Conservation (phyloP, 2,329 filamentous ascomycete species). For the Trichoderma pleuroti region DNA sequence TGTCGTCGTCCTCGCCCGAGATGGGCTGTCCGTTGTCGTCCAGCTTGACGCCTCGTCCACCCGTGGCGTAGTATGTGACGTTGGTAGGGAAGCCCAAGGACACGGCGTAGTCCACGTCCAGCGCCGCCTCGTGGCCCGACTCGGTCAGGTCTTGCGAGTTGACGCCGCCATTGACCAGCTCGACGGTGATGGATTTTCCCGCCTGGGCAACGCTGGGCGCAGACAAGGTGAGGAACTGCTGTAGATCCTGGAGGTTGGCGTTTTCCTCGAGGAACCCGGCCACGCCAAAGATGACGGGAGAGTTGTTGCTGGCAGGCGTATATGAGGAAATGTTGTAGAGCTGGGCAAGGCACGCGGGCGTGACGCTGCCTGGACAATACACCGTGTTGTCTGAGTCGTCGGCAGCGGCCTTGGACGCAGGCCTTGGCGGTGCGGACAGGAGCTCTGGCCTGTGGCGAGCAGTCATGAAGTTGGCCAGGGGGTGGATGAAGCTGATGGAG, state of each 20-base stretch:
- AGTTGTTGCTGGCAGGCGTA: constrained; percentile 27
- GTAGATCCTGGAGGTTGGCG: constrained; percentile 42
- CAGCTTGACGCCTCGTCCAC: constrained; percentile 43
- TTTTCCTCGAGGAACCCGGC: constrained; percentile 50
- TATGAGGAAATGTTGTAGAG: constrained; percentile 45
- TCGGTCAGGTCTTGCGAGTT: constrained; percentile 39
- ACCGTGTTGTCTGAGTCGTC: not conserved
- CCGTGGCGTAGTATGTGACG: constrained; percentile 44
- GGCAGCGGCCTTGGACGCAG: not conserved
- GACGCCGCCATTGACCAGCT: constrained; percentile 42
- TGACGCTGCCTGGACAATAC: constrained; percentile 25
- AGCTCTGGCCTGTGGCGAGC: constrained; percentile 33
- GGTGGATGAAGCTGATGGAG: constrained; percentile 46
- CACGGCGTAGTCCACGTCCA: constrained; percentile 50
- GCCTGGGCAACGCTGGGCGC: constrained; percentile 36
- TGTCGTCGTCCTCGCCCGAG: constrained; percentile 34
- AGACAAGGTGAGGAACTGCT: constrained; percentile 36
- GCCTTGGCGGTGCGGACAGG: not conserved
- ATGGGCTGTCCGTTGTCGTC: constrained; percentile 36
- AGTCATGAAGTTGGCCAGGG: constrained; percentile 48
- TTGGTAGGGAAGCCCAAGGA: constrained; percentile 43
- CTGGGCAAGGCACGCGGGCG: constrained; percentile 40
- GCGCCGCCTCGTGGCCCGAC: constrained; percentile 44
- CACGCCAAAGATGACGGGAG: constrained; percentile 42
- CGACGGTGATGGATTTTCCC: constrained; percentile 39